Base-by-base conservation (phyloP, 2,329 filamentous ascomycete species). In the Scytalidium lignicola region DNA sequence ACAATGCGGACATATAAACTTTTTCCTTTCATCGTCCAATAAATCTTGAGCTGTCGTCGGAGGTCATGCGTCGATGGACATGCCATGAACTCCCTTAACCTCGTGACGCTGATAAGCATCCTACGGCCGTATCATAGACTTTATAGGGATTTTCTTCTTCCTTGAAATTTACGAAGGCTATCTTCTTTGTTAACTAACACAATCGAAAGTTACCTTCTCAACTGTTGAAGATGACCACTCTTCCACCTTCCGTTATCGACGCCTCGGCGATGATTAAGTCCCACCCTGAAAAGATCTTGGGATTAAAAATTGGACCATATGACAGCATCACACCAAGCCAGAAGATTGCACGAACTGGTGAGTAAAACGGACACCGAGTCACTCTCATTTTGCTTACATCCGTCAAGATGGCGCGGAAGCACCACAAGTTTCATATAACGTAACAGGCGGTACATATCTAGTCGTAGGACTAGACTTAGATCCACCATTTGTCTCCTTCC, bases 381-480 rank as follows among this genome's bases (percentile, higher is more conserved):
- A 3, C 18, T 13, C 19, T 2, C 13, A 45, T 26, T 13, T 9
- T 42, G 60, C 59, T 19, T 55, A 62, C n/a, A 37, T 37, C 15
- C 15, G 4, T n/a, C n/a, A 7, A 47, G 41, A 40, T 2, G 28
- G 53, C 5, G 59, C 62, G 2, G 43, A 54, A 13, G 23, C 62
- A 19, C 51, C 47, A 18, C 56, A 55, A 39, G 29, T 28, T n/a
- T 46, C 49, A n/a, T 42, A 47, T 2, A 39, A 46, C 2, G 46
- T 55, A 21, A 17, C 46, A 17, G 39, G 10, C 23, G 23, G 23
- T n/a, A 64, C 57, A 21, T 76, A 73, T 59, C 49, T 75, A 20
- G 56, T 71, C 49, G 56, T 75, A 20, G 61, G 59, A 43, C 55
- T 77, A 22, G 74, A 78, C 53, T 63, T 74, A 15, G 75, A 78